These are phyloP conservation scores for Daldinia childiae DNA, from an alignment of 495 filamentous ascomycete genomes.

Conservation along the genomic window DNA sequence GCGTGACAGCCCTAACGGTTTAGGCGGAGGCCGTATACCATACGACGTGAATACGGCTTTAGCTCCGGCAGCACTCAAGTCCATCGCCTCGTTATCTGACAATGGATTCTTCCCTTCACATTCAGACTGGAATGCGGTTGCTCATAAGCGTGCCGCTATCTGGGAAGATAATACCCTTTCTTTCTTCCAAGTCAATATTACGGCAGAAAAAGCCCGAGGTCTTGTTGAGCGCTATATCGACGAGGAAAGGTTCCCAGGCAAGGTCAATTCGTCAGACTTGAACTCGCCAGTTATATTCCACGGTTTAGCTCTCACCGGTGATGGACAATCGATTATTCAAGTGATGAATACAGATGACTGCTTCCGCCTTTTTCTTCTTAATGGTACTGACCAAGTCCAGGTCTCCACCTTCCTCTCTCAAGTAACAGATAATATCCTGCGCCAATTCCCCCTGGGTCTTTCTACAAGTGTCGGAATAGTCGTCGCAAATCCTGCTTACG, in stretches of 20 bases:
- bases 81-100: slow-evolving; percentile 62
- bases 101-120: slow-evolving; percentile 61
- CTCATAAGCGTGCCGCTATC: slow-evolving; percentile 62
- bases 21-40: slow-evolving; percentile 70
- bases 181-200: slow-evolving; percentile 65
- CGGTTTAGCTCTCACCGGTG: slow-evolving; percentile 64
- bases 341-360: slow-evolving; percentile 73
- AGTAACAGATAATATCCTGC: slow-evolving; percentile 63
- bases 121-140: slow-evolving; percentile 57
- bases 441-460: slow-evolving; percentile 67
- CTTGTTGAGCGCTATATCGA: slow-evolving; percentile 60
- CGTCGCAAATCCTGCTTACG: slow-evolving; percentile 71
- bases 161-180: slow-evolving; percentile 70
- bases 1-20: slow-evolving; percentile 68
- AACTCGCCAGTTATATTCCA: slow-evolving; percentile 54
- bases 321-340: slow-evolving; percentile 60
- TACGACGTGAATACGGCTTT: slow-evolving; percentile 74
- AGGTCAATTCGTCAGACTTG: slow-evolving; percentile 47
- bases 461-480: slow-evolving; percentile 65
- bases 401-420: slow-evolving; percentile 65
- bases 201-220: slow-evolving; percentile 51
- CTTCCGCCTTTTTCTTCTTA: slow-evolving; percentile 70
- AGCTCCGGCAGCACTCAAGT: slow-evolving; percentile 66
- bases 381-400: slow-evolving; percentile 66
- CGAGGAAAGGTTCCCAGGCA: slow-evolving; percentile 55